Percentiles rank a stretch among this genome's conserved stretches.
Evolutionary conservation across 179 eudicot species (phyloP).

Genomic region (Sideroxylon spinosum): DNA sequence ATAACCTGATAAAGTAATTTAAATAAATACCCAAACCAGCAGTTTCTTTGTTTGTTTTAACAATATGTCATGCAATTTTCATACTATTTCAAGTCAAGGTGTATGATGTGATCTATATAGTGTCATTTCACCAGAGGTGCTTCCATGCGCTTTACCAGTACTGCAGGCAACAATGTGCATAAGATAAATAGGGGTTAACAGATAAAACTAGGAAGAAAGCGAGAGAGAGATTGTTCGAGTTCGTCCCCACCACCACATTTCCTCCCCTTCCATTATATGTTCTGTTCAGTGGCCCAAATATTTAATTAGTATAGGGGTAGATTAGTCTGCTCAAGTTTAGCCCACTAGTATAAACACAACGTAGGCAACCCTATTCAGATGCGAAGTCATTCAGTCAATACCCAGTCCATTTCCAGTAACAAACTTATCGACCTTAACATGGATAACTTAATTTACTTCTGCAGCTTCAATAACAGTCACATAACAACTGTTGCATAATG

Average conservation of each 20-base stretch:
- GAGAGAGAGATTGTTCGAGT: not conserved
- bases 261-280: not conserved
- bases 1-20: no score
- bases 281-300: not conserved
- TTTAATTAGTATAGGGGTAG: no score
- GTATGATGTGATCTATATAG: not conserved
- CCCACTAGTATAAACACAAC: no score
- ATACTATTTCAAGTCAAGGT: no score
- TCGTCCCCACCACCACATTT: not conserved
- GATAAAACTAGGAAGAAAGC: not conserved
- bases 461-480: not conserved
- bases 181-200: not conserved
- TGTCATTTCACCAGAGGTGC: not conserved
- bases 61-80: no score
- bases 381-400: no score
- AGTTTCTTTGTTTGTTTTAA: no score
- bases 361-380: no score
- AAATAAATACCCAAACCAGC: no score
- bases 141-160: not conserved
- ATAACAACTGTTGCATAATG: not conserved
- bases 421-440: constrained; percentile 3
- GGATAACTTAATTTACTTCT: constrained; percentile 8
- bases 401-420: no score
- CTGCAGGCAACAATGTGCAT: not conserved
- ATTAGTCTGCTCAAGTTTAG: no score